Evolutionary conservation across 768 basidiomycete species (phyloP), one percentile per base, ranked within the genome.

Genomic region (Termitomyces titanicus): DNA sequence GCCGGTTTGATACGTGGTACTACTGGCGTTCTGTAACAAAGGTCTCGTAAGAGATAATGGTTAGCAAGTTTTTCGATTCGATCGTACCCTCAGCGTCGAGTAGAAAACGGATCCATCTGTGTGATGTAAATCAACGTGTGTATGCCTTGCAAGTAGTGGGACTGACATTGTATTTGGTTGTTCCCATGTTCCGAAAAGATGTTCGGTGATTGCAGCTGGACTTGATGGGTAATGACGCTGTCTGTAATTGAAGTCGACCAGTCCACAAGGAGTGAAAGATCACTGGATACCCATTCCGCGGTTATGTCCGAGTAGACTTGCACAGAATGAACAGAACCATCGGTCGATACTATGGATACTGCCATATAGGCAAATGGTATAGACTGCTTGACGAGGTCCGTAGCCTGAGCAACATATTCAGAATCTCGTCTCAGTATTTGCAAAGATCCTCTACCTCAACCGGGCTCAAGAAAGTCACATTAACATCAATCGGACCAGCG

Each of bases 101-200:
- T 86, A 86, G 65, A 78, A 84, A 2, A 78, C 82, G n/a, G 81
- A 79, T 12, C 86, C 85, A 67, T 87, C 85, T 88, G 62, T 15
- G 47, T 4, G 15, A 35, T 52, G 39, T 60, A 27, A 61, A 55
- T 13, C 31, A 12, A 13, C 3, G 47, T 29, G 5, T 9, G 13
- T 10, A 3, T 37, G 24, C 25, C 17, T 22, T 43, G n/a, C 44
- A 18, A n/a, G 27, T 17, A n/a, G 27, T 17, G 15, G 10, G 7
- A 47, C 20, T 48, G 8, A 65, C 85, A 79, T 71, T 84, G 79
- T 8, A 79, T 83, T 59, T 80, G 82, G 59, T 86, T 83, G 20
- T 70, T 70, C 51, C 76, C n/a, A n/a, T n/a, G 61, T 64, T 88
- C 86, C 0, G 74, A 66, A 63, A 80, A 81, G 1, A 73, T 58